phyloP scores from a whole-genome alignment of 2,329 filamentous ascomycete species.

The Hirsutella rhossiliensis region DNA sequence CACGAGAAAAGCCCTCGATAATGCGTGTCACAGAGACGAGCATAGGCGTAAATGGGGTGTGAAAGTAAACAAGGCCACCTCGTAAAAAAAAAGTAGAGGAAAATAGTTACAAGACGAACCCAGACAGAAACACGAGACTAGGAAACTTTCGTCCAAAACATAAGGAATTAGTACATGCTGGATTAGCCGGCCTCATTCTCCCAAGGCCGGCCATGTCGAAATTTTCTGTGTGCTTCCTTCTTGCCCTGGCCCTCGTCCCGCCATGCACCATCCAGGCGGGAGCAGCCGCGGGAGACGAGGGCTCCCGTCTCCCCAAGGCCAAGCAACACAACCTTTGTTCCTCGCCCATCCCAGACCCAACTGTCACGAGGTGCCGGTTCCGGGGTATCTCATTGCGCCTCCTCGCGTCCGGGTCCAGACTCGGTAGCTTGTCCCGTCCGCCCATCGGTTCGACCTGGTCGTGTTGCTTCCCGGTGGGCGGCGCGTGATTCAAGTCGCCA shows the following conservation, averaged over 20 bases:
- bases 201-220: slow-evolving; percentile 8
- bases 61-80: not conserved
- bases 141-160: slow-evolving; percentile 18
- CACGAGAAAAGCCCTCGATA: no score
- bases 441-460: not conserved
- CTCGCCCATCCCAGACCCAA: not conserved
- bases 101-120: not conserved
- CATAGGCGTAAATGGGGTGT: not conserved
- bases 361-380: slow-evolving; percentile 1
- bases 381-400: slow-evolving; percentile 2
- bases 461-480: not conserved
- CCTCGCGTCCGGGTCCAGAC: not conserved
- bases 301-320: no score
- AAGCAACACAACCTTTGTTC: not conserved
- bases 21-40: not conserved
- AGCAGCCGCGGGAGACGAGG: no score
- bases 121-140: slow-evolving; percentile 6
- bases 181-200: slow-evolving; percentile 17
- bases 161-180: slow-evolving; percentile 37
- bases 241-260: slow-evolving; percentile 2
- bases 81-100: not conserved
- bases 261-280: no score
- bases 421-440: not conserved
- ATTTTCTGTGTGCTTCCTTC: slow-evolving; percentile 5
- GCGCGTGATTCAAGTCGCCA: not conserved